Evolutionary conservation across 805 yeast genomes (phyloP).

Genomic region (Lipomyces lipofer): DNA sequence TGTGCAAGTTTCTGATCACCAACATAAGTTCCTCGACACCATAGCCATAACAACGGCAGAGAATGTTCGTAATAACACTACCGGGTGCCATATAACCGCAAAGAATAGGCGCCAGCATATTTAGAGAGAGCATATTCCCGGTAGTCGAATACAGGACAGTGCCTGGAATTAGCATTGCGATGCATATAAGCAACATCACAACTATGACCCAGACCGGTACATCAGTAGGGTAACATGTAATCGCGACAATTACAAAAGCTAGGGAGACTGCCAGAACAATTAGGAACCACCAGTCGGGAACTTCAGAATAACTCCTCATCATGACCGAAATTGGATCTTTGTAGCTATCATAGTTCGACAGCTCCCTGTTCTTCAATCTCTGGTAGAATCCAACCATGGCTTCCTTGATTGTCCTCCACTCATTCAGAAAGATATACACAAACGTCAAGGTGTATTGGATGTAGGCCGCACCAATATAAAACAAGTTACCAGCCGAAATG

Average conservation of each 20-base stretch:
- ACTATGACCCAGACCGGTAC: conserved; percentile 67
- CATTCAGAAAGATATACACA: conserved; percentile 63
- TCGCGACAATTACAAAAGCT: conserved; percentile 36
- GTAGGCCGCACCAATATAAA: conserved; percentile 40
- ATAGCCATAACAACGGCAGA: conserved; percentile 60
- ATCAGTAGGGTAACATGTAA: conserved; percentile 40
- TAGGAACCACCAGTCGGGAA: conserved; percentile 46
- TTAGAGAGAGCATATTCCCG: conserved; percentile 58
- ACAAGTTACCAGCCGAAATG: conserved; percentile 48
- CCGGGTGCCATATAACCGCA: conserved; percentile 20
- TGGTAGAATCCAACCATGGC: conserved; percentile 56
- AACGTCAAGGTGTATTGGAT: conserved; percentile 60
- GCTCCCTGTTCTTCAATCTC: conserved; percentile 41
- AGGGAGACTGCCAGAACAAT: conserved; percentile 48
- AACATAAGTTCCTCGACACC: conserved; percentile 51
- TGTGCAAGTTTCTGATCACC: conserved; percentile 64
- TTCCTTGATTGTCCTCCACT: conserved; percentile 57
- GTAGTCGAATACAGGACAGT: conserved; percentile 64
- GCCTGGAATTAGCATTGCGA: conserved; percentile 59
- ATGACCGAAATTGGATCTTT: conserved; percentile 33
- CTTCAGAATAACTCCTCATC: conserved; percentile 59
- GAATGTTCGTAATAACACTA: conserved; percentile 47
- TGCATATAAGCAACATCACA: conserved; percentile 54
- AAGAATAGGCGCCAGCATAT: conserved; percentile 33
- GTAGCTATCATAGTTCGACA: conserved; percentile 60